Percentiles rank a stretch among this genome's conserved stretches.
phyloP scores from a whole-genome alignment of 257 asterid genomes.

The Solanum etuberosum region DNA sequence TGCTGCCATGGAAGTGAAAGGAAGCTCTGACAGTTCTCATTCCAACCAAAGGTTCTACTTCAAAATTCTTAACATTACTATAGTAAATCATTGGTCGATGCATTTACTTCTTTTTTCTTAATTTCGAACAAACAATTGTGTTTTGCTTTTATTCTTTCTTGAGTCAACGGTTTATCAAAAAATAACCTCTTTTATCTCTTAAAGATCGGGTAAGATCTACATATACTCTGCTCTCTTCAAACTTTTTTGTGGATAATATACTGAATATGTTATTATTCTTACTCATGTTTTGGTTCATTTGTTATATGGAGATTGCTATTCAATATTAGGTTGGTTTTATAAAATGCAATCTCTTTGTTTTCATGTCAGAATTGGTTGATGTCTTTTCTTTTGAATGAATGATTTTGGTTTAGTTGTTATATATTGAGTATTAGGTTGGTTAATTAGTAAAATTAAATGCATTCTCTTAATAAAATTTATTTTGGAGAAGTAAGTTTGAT shows the following conservation, averaged over 20 bases:
- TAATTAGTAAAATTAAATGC: background rate
- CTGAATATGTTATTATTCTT: background rate
- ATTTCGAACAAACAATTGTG: background rate
- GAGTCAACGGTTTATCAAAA: background rate
- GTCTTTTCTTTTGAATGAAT: background rate
- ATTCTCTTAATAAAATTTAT: background rate
- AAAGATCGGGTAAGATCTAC: no score
- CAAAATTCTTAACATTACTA: background rate
- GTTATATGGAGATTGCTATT: background rate
- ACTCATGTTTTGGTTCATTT: background rate
- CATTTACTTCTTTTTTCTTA: background rate
- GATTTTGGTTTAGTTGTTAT: background rate
- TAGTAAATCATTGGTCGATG: background rate
- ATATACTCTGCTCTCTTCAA: no score
- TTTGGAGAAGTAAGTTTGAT: background rate
- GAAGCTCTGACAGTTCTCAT: background rate
- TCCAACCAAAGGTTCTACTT: background rate
- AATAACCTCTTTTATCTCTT: no score
- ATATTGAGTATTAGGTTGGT: background rate
- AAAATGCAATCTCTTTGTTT: background rate
- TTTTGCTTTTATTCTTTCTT: background rate
- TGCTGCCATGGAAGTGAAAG: background rate
- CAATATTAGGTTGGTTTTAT: background rate
- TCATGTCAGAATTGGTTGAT: background rate
- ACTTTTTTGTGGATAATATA: background rate